phyloP scores from a whole-genome alignment of 345 rosid genomes.

The Excoecaria cochinchinensis region DNA sequence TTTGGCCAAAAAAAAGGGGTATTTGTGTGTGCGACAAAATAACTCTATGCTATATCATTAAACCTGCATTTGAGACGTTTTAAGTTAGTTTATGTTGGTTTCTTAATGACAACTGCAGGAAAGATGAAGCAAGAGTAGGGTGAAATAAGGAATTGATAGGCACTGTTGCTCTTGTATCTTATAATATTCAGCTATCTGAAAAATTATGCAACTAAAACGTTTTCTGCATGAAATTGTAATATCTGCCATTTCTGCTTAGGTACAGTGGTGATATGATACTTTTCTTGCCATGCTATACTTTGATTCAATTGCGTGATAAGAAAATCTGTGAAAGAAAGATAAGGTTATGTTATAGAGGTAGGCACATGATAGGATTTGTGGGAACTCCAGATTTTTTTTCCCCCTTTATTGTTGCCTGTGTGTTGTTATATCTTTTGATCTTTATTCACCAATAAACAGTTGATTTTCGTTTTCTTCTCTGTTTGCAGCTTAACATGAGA shows the following conservation, averaged over 20 bases:
- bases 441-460: not conserved
- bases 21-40: not conserved
- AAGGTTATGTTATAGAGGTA: not conserved
- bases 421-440: not conserved
- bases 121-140: not conserved
- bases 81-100: not conserved
- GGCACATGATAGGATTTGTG: not conserved
- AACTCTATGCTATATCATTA: not conserved
- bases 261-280: not conserved
- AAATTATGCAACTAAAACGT: not conserved
- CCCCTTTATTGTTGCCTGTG: too few relatives aligned
- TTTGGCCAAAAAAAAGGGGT: too few relatives aligned
- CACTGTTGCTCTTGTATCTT: not conserved
- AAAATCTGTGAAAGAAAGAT: not conserved
- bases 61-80: not conserved
- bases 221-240: not conserved
- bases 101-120: not conserved
- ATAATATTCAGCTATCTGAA: not conserved
- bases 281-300: not conserved
- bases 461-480: not conserved
- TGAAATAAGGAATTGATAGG: not conserved
- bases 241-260: not conserved
- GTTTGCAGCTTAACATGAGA: slow-evolving; percentile 67
- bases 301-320: not conserved
- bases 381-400: not conserved